A percentile compares a stretch with the other conserved stretches of the same genome.
phyloP scores from a whole-genome alignment of 2,329 filamentous ascomycete genomes.

The Exophiala oligosperma region DNA sequence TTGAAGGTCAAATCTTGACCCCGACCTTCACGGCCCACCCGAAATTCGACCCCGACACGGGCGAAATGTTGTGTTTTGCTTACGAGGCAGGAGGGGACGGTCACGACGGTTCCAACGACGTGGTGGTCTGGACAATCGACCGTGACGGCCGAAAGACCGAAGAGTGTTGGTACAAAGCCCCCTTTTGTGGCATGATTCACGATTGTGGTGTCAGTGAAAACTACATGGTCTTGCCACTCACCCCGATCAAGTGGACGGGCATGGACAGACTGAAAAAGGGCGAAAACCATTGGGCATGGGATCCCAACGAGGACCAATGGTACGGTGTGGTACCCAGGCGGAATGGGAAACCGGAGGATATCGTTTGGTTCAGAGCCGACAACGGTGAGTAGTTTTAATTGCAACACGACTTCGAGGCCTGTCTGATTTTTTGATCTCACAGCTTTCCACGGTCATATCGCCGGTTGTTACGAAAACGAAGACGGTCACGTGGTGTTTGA shows the following conservation, averaged over 20 bases:
- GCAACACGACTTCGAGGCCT: too few species aligned
- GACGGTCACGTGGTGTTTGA: constrained; percentile 48
- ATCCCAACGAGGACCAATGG: constrained; percentile 54
- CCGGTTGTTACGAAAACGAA: constrained; percentile 50
- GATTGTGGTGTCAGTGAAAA: constrained; percentile 52
- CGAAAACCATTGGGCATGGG: constrained; percentile 55
- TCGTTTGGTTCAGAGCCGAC: constrained; percentile 34
- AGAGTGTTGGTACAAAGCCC: constrained; percentile 52
- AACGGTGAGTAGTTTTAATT: constrained; percentile 32
- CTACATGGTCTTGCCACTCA: constrained; percentile 50
- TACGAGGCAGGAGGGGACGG: constrained; percentile 50
- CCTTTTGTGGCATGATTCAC: constrained; percentile 56
- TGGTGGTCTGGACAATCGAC: constrained; percentile 51
- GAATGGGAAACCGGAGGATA: constrained; percentile 53
- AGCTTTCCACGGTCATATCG: constrained; percentile 49
- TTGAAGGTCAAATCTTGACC: constrained; percentile 49
- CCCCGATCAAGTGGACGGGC: constrained; percentile 47
- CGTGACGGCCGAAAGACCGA: constrained; percentile 46
- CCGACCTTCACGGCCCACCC: constrained; percentile 56
- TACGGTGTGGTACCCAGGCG: constrained; percentile 56
- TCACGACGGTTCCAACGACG: constrained; percentile 40
- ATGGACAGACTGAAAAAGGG: constrained; percentile 47
- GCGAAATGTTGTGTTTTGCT: constrained; percentile 54
- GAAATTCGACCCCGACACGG: constrained; percentile 53
- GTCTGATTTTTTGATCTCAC: background rate